Percentiles rank a stretch among this genome's conserved stretches.
Evolutionary conservation across 306 rosid species (phyloP).

Genomic region (Malus sylvestris): DNA sequence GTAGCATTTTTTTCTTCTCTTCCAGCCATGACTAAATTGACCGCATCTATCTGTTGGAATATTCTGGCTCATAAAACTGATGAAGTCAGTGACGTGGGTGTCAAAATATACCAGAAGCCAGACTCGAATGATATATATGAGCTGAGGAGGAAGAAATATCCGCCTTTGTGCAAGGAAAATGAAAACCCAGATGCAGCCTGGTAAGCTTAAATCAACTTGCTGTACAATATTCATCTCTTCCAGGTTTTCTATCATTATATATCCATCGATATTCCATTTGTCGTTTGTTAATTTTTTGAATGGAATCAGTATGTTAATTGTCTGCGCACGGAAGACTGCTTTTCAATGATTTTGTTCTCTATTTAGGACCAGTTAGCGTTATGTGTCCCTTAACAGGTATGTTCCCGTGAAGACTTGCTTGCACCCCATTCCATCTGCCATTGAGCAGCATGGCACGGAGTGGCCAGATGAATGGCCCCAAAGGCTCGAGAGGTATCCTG

Average conservation of each 20-base stretch:
- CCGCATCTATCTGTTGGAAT: constrained; percentile 88
- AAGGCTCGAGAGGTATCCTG: constrained; percentile 76
- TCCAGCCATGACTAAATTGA: constrained; percentile 67
- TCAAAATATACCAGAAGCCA: constrained; percentile 88
- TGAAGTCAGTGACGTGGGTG: constrained; percentile 75
- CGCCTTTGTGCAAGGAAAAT: constrained; percentile 80
- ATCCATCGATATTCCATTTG: background rate
- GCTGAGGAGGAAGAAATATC: constrained; percentile 76
- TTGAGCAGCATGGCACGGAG: constrained; percentile 92
- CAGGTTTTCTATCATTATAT: background rate
- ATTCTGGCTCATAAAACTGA: constrained; percentile 91
- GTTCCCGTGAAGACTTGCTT: constrained; percentile 66
- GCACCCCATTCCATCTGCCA: constrained; percentile 71
- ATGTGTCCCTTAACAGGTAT: constrained; percentile 44
- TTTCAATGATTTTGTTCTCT: background rate
- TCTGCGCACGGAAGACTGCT: background rate
- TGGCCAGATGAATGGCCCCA: constrained; percentile 99
- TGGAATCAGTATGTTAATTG: background rate
- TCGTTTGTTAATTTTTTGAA: background rate
- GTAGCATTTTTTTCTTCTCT: constrained; percentile 13
- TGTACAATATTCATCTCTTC: constrained; percentile 11
- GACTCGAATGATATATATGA: constrained; percentile 72
- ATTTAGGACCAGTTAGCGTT: background rate
- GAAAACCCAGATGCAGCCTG: constrained; percentile 94
- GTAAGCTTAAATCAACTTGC: constrained; percentile 38